phyloP scores from a whole-genome alignment of 2,329 filamentous ascomycete species.

The Pestalotiopsis sp. region DNA sequence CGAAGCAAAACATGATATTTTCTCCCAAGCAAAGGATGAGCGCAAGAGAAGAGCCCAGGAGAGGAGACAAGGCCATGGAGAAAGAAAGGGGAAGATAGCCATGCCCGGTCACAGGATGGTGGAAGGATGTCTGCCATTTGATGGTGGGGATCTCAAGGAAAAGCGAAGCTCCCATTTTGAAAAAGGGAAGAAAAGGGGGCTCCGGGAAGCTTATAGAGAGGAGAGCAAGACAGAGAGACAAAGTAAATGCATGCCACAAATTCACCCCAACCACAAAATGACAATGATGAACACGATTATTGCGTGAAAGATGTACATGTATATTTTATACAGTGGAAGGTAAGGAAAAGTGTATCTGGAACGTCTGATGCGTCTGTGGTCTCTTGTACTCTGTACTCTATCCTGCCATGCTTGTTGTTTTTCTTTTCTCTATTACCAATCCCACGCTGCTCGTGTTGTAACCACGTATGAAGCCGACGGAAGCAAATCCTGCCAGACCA shows the following conservation, averaged over 20 bases:
- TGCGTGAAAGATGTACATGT: background rate
- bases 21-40: background rate
- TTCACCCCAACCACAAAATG: background rate
- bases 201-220: background rate
- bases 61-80: background rate
- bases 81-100: background rate
- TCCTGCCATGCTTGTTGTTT: background rate
- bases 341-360: background rate
- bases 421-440: slow-evolving; percentile 6
- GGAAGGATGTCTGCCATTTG: no score
- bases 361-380: background rate
- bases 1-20: background rate
- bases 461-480: no score
- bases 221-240: background rate
- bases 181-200: background rate
- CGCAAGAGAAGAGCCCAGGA: background rate
- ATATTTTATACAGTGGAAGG: background rate
- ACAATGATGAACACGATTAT: background rate
- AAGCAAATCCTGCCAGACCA: no score
- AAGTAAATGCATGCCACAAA: slow-evolving; percentile 4
- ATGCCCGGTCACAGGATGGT: no score
- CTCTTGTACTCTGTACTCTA: background rate
- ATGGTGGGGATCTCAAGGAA: no score
- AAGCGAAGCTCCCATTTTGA: background rate
- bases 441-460: background rate